Percentiles rank a stretch among this genome's conserved stretches.
Conservation (phyloP, 768 basidiomycete species). For the Antrodiella citrinella region DNA sequence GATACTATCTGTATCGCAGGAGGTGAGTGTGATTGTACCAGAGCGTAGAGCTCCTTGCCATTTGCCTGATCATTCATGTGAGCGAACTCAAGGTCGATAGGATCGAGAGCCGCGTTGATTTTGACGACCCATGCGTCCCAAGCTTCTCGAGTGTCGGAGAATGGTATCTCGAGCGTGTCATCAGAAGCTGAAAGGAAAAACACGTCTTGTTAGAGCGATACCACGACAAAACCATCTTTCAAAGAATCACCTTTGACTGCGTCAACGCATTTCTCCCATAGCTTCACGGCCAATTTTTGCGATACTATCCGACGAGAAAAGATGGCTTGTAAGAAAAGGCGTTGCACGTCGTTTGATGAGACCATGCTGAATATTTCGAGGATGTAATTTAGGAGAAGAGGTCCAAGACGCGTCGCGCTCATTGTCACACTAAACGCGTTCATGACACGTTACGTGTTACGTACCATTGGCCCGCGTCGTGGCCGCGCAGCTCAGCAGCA, state of each 20-base stretch:
- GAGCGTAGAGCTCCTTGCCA: slow-evolving; percentile 55
- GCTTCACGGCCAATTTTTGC: slow-evolving; percentile 48
- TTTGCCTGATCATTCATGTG: slow-evolving; percentile 53
- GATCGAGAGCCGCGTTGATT: slow-evolving; percentile 58
- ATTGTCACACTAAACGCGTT: slow-evolving; percentile 1
- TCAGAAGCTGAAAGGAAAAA: slow-evolving; percentile 37
- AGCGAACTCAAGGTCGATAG: slow-evolving; percentile 68
- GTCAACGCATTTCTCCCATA: slow-evolving; percentile 63
- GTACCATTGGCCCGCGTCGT: background rate
- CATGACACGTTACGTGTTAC: background rate
- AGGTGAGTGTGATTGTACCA: slow-evolving; percentile 35
- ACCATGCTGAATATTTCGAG: slow-evolving; percentile 28
- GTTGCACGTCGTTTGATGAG: slow-evolving; percentile 55
- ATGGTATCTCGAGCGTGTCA: slow-evolving; percentile 37
- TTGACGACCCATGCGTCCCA: slow-evolving; percentile 55
- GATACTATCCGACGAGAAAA: slow-evolving; percentile 65
- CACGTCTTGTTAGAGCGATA: slow-evolving; percentile 3
- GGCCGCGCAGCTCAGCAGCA: too few relatives aligned
- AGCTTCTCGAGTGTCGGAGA: slow-evolving; percentile 32
- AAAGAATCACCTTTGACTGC: slow-evolving; percentile 51
- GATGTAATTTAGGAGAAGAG: slow-evolving; percentile 3
- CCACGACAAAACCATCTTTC: background rate
- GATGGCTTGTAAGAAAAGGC: slow-evolving; percentile 73
- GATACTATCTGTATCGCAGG: background rate
- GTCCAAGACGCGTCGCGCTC: slow-evolving; percentile 20